Evolutionary conservation across 345 rosid species (phyloP).

Genomic region (Pseudoturritis turrita): DNA sequence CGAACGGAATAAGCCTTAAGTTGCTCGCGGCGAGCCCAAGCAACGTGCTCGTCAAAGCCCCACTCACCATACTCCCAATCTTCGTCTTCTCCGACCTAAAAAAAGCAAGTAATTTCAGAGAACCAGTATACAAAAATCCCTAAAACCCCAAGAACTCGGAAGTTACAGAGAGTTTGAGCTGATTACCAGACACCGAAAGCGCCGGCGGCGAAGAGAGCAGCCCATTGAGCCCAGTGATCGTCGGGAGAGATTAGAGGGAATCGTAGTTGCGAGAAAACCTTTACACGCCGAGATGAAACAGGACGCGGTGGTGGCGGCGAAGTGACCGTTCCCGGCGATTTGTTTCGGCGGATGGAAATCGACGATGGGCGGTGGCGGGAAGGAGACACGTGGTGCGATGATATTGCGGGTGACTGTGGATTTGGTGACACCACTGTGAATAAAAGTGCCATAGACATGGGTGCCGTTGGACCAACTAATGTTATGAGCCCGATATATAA

Average conservation of each 20-base stretch:
- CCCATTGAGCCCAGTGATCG: constrained; percentile 82
- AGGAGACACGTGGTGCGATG: constrained; percentile 22
- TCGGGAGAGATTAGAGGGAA: constrained; percentile 58
- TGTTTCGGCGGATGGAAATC: not conserved
- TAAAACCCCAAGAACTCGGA: not conserved
- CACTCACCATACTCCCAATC: constrained; percentile 74
- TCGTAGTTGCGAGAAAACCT: constrained; percentile 36
- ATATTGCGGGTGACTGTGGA: constrained; percentile 10
- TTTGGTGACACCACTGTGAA: constrained; percentile 19
- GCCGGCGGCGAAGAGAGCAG: constrained; percentile 75
- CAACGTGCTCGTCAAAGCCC: constrained; percentile 73
- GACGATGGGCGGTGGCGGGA: constrained; percentile 7
- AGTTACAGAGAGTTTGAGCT: not conserved
- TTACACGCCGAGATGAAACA: constrained; percentile 22
- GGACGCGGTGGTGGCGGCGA: not conserved
- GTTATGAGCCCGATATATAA: not conserved
- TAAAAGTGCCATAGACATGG: not conserved
- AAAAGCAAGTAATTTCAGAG: not conserved
- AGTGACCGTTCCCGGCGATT: not conserved
- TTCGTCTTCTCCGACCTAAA: constrained; percentile 78
- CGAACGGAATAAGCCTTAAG: constrained; percentile 55
- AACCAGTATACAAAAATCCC: not conserved
- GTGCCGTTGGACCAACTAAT: not conserved
- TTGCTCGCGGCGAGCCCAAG: constrained; percentile 78
- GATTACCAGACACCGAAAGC: constrained; percentile 77